Percentiles rank a stretch among this genome's conserved stretches.
Evolutionary conservation across 257 asterid species (phyloP).

Genomic region (Orobanche coerulescens): DNA sequence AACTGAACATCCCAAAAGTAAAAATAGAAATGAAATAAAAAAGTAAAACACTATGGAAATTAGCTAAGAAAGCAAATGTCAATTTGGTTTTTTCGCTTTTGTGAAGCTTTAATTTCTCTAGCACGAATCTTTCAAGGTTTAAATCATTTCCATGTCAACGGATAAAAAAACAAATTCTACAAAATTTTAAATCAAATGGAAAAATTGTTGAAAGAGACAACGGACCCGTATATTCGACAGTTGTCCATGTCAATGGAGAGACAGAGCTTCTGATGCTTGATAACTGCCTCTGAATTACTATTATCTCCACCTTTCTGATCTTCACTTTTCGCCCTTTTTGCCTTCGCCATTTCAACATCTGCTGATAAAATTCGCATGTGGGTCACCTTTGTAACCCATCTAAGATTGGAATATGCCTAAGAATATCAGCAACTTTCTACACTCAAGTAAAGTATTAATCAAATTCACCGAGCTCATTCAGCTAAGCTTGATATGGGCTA

Average conservation of each 20-base stretch:
- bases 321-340: slow-evolving; percentile 72
- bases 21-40: neutral
- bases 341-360: slow-evolving; percentile 70
- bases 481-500: neutral
- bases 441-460: slow-evolving; percentile 3
- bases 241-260: slow-evolving; percentile 85
- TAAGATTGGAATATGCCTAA: neutral
- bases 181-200: neutral
- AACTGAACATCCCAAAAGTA: neutral
- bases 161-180: neutral
- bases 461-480: neutral
- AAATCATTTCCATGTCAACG: too few relatives aligned
- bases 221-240: slow-evolving; percentile 77
- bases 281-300: slow-evolving; percentile 72
- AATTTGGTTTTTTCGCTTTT: neutral
- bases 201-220: neutral
- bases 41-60: neutral
- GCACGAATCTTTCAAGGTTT: neutral
- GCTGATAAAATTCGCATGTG: slow-evolving; percentile 4
- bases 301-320: slow-evolving; percentile 71
- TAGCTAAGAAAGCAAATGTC: neutral
- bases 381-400: slow-evolving; percentile 4
- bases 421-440: neutral
- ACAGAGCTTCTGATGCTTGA: slow-evolving; percentile 93
- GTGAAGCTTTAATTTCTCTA: slow-evolving; percentile 1